Conservation (phyloP, 164 flowering plant species). For the Stephania yunnanensis region DNA sequence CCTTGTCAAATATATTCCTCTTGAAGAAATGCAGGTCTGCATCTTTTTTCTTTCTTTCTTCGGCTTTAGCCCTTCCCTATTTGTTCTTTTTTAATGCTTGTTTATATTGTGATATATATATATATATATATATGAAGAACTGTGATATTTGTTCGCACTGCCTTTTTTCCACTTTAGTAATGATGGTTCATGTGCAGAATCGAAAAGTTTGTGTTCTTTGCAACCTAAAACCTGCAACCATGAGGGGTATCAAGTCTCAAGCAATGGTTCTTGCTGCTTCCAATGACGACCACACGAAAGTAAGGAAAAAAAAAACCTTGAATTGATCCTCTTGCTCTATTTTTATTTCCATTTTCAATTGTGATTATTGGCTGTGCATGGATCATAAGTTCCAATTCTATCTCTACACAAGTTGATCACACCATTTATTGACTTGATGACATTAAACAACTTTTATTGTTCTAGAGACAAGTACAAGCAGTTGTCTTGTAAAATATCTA, state of each 20-base stretch:
- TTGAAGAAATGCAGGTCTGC: conserved; percentile 89
- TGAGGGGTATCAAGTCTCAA: conserved; percentile 92
- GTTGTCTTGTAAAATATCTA: background rate
- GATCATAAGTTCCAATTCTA: background rate
- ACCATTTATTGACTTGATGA: background rate
- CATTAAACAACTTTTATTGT: background rate
- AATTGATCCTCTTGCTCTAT: background rate
- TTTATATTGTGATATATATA: background rate
- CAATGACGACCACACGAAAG: conserved; percentile 62
- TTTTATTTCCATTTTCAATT: background rate
- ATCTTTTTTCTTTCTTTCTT: background rate
- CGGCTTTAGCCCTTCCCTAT: background rate
- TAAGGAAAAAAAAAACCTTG: conserved; percentile 19
- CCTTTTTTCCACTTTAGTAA: background rate
- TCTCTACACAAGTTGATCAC: background rate
- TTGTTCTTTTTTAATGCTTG: conserved; percentile 1
- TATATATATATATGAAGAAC: background rate
- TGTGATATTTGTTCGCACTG: background rate
- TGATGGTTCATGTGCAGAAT: conserved; percentile 39
- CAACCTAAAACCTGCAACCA: conserved; percentile 88
- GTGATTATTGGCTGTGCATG: background rate
- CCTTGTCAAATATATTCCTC: conserved; percentile 83
- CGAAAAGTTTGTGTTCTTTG: conserved; percentile 94
- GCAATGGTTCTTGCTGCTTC: conserved; percentile 96
- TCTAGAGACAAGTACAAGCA: background rate